A percentile compares a stretch with the other conserved stretches of the same genome.
phyloP scores from a whole-genome alignment of 257 asterid genomes.

The Misopates orontium region DNA sequence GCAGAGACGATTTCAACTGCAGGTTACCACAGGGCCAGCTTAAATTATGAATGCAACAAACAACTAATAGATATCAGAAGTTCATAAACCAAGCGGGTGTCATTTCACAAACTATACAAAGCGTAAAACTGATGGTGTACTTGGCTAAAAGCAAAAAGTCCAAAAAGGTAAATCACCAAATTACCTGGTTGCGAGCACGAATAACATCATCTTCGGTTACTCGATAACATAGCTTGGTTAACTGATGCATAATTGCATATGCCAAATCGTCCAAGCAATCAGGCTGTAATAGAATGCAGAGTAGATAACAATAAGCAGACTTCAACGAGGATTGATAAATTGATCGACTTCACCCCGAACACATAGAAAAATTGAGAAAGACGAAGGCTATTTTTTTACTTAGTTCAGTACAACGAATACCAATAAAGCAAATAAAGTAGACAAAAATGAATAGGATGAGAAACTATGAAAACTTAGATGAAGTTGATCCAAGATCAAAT shows the following conservation, averaged over 20 bases:
- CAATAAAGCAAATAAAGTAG: neutral
- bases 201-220: conserved; percentile 71
- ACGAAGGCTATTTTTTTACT: too few species aligned
- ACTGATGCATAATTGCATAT: conserved; percentile 67
- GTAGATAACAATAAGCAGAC: conserved; percentile 11
- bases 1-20: conserved; percentile 87
- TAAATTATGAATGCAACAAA: conserved; percentile 6
- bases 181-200: conserved; percentile 89
- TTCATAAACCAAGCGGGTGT: conserved; percentile 10
- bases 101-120: conserved; percentile 3
- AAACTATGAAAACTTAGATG: too few species aligned
- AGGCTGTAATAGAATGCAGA: conserved; percentile 49
- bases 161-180: neutral
- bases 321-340: neutral
- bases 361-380: neutral
- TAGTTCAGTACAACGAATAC: too few species aligned
- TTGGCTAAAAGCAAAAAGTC: neutral
- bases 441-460: too few species aligned
- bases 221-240: conserved; percentile 66
- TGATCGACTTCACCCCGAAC: neutral
- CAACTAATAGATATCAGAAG: neutral
- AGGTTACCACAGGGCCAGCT: conserved; percentile 21
- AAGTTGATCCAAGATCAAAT: too few species aligned
- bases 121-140: neutral
- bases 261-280: conserved; percentile 84